A percentile compares a stretch with the other conserved stretches of the same genome.
Evolutionary conservation across 2,329 filamentous ascomycete species (phyloP).

Genomic region (Dothideomycetes sp.): DNA sequence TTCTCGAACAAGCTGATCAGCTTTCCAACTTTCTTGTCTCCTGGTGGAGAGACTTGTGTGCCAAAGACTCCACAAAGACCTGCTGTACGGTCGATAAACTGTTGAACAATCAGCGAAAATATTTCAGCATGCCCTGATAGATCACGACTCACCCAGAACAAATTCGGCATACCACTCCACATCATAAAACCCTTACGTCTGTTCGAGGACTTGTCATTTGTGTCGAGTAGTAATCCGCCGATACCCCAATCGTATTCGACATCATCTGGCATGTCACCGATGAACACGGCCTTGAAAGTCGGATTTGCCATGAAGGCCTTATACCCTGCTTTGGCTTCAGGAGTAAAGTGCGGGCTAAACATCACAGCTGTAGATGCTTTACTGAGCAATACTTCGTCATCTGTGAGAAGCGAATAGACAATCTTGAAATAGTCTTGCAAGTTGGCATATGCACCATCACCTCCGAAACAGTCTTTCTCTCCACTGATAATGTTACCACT

Average conservation of each 20-base stretch:
- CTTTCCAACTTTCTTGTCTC: constrained; percentile 29
- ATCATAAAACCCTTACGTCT: constrained; percentile 32
- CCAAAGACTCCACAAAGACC: constrained; percentile 36
- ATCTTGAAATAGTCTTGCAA: constrained; percentile 38
- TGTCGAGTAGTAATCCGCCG: constrained; percentile 33
- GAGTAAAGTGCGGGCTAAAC: constrained; percentile 40
- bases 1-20: constrained; percentile 32
- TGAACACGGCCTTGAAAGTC: constrained; percentile 24
- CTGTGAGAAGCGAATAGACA: constrained; percentile 37
- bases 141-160: constrained; percentile 34
- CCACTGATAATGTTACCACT: constrained; percentile 19
- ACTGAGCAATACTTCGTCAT: constrained; percentile 42
- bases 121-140: neutral
- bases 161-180: constrained; percentile 41
- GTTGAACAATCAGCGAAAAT: neutral
- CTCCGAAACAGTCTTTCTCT: constrained; percentile 26
- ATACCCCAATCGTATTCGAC: constrained; percentile 31
- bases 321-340: constrained; percentile 19
- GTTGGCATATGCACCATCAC: constrained; percentile 24
- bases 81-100: constrained; percentile 28
- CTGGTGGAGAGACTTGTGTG: constrained; percentile 35
- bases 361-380: constrained; percentile 35
- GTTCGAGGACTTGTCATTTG: constrained; percentile 29
- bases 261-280: constrained; percentile 25
- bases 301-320: constrained; percentile 23